Base-by-base conservation (phyloP, 2,329 filamentous ascomycete genomes). In the Colletotrichum theobromicola region DNA sequence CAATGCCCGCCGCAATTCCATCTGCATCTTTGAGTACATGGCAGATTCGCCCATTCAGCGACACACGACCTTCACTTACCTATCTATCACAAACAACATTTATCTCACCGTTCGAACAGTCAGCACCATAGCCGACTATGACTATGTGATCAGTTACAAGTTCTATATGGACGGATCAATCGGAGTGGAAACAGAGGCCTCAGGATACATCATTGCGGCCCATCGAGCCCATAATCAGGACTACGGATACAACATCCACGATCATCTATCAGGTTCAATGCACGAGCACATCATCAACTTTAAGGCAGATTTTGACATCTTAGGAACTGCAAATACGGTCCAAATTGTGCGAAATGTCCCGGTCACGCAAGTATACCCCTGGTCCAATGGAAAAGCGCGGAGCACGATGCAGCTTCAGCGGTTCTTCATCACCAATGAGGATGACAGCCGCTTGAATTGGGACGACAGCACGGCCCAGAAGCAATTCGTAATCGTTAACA, bases 241-340 rank as follows among this genome's bases (percentile, higher is more conserved):
- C 67, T 90, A 89, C 71, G 88, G 88, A 7, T 90, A 83, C 77
- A 81, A 85, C 34, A 88, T 90, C 61, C 86, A 88, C 74, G 86
- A 89, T 66, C 79, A 81, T 30, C 80, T 88, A 3, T 84, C 83
- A 2, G 87, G 88, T 7, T 85, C 83, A 30, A 89, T 90, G 84
- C 89, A 91, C 79, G 88, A 90, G 78, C 89, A 91, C 76, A 87
- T 90, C 2, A 78, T 90, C 55, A 90, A 88, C 76, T 90, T 86
- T 82, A 90, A 90, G 77, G 85, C 85, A 57, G 89, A 90, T 78
- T 83, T 90, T 28, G 88, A 90, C 76, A 84, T 90, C 42, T 80
- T 85, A 12, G 88, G 87, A 15, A 85, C 82, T 2, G 80, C 82
- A 35, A 90, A 89, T 79, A 87, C 84, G 5, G 78, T 89, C 62